These are phyloP conservation scores for Diaporthe sp. DNA, from an alignment of 2,329 filamentous ascomycete genomes.

Conservation along the genomic window DNA sequence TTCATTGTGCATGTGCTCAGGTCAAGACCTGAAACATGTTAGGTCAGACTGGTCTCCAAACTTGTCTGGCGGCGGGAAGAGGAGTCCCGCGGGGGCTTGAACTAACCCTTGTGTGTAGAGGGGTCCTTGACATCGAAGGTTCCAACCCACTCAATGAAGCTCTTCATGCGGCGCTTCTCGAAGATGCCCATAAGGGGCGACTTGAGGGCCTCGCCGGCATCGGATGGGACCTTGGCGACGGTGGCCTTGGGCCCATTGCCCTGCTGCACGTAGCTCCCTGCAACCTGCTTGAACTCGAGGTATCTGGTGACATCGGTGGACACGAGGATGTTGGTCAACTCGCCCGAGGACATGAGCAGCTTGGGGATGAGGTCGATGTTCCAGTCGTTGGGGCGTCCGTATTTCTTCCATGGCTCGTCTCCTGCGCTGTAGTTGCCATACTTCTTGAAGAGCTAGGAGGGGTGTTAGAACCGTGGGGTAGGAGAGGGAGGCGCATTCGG, in stretches of 20 bases:
- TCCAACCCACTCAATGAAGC: constrained; percentile 96
- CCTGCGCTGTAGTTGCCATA: constrained; percentile 86
- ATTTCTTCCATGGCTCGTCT: constrained; percentile 97
- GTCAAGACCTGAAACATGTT: constrained; percentile 76
- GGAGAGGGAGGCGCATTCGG: constrained; percentile 37
- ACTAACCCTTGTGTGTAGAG: constrained; percentile 88
- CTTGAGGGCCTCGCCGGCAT: constrained; percentile 89
- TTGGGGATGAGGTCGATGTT: constrained; percentile 99
- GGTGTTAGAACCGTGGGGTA: constrained; percentile 36
- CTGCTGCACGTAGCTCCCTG: constrained; percentile 97
- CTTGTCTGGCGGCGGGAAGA: neutral
- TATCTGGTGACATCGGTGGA: constrained; percentile 93
- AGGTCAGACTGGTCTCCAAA: neutral
- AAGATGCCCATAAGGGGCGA: constrained; percentile 97
- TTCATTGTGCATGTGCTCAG: constrained; percentile 88
- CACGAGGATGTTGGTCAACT: constrained; percentile 98
- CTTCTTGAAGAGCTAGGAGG: constrained; percentile 89
- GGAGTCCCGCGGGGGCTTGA: neutral
- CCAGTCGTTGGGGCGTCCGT: constrained; percentile 97
- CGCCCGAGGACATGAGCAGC: constrained; percentile 98
- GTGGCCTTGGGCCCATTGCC: constrained; percentile 85
- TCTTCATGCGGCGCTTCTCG: constrained; percentile 97
- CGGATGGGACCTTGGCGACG: constrained; percentile 96
- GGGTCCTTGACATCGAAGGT: constrained; percentile 86
- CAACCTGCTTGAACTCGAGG: constrained; percentile 94